Evolutionary conservation across 2,329 filamentous ascomycete genomes (phyloP).

Genomic region (Geosmithia putterillii): DNA sequence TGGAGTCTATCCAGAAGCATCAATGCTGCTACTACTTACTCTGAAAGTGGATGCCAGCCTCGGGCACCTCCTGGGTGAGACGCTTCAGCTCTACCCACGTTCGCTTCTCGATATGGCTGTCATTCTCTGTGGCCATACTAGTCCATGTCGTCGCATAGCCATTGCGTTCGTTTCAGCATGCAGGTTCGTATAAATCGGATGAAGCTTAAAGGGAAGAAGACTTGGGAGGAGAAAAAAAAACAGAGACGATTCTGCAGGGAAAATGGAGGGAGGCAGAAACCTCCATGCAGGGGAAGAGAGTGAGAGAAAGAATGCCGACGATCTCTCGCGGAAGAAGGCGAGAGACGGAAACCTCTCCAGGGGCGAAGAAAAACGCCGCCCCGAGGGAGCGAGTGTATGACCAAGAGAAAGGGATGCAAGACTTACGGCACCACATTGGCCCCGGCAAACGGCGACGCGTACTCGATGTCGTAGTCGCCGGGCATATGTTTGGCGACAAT

Average conservation of each 20-base stretch:
- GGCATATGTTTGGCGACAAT: conserved; percentile 64
- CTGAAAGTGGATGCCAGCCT: conserved; percentile 73
- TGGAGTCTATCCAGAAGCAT: no score
- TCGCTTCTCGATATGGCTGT: conserved; percentile 44
- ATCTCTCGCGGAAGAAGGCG: no score
- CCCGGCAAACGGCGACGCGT: conserved; percentile 70
- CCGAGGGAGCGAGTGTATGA: no score
- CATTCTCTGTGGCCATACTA: conserved; percentile 13
- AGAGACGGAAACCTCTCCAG: no score
- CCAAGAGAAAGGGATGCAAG: no score
- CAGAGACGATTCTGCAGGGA: no score
- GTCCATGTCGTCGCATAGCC: no score
- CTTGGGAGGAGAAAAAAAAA: no score
- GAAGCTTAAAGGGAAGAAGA: no score
- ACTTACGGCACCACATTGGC: conserved; percentile 59
- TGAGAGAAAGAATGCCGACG: no score
- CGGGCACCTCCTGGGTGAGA: conserved; percentile 52
- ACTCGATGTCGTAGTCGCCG: conserved; percentile 75
- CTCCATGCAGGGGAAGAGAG: background rate
- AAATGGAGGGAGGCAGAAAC: background rate
- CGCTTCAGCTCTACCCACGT: conserved; percentile 53
- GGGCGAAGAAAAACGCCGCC: no score
- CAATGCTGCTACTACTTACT: conserved; percentile 21
- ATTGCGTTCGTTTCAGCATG: background rate
- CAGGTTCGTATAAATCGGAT: no score